phyloP scores from a whole-genome alignment of 805 yeast genomes.

The Nematodospora valgi region DNA sequence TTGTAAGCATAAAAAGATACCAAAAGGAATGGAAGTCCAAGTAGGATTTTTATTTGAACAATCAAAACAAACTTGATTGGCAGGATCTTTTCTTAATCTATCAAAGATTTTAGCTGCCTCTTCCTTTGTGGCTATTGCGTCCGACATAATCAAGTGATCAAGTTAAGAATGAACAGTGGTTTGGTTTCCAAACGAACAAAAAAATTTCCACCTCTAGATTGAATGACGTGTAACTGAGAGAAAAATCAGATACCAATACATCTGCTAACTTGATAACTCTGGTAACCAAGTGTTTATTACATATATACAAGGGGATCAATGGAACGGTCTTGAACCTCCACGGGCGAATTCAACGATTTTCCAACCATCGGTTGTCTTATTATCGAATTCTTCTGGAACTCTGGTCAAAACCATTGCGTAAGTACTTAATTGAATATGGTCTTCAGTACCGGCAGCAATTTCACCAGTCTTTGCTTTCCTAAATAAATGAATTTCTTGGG shows the following conservation, averaged over 20 bases:
- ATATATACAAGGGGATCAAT: constrained; percentile 17
- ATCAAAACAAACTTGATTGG: constrained; percentile 88
- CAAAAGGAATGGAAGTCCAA: constrained; percentile 98
- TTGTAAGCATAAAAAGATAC: constrained; percentile 86
- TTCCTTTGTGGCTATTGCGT: constrained; percentile 61
- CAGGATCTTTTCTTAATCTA: constrained; percentile 59
- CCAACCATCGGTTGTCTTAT: constrained; percentile 96
- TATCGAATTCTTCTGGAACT: constrained; percentile 85
- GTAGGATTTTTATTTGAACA: constrained; percentile 94
- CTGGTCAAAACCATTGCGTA: constrained; percentile 96
- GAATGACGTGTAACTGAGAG: neutral
- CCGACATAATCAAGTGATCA: constrained; percentile 27
- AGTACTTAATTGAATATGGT: constrained; percentile 86
- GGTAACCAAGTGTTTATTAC: too few species aligned
- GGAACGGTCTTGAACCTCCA: constrained; percentile 85
- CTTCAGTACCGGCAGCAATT: constrained; percentile 93
- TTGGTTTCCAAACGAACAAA: constrained; percentile 2
- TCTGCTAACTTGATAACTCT: neutral
- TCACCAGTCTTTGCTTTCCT: constrained; percentile 90
- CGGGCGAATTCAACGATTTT: constrained; percentile 90
- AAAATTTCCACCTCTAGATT: neutral
- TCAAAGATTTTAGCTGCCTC: constrained; percentile 65
- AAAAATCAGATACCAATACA: constrained; percentile 2
- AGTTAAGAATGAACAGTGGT: neutral
- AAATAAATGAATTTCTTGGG: constrained; percentile 90